phyloP scores from a whole-genome alignment of 192 early-diverging fungal species.

The Linderina pennispora region DNA sequence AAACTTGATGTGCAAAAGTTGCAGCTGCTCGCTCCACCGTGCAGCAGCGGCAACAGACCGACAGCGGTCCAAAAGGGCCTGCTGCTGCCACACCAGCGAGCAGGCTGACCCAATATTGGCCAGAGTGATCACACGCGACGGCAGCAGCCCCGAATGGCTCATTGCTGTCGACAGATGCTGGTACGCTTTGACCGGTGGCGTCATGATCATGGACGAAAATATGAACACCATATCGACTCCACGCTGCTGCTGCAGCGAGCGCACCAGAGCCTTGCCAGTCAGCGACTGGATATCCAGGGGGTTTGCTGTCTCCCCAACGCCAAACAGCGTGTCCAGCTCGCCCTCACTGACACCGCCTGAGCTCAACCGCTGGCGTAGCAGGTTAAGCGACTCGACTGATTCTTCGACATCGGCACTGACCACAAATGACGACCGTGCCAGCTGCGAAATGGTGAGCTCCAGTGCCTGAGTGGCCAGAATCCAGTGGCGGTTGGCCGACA shows the following conservation, averaged over 20 bases:
- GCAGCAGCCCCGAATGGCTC: slow-evolving; percentile 30
- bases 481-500: slow-evolving; percentile 33
- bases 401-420: background rate
- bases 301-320: background rate
- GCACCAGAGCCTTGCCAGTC: slow-evolving; percentile 14
- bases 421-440: slow-evolving; percentile 30
- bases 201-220: slow-evolving; percentile 30
- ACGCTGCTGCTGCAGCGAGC: slow-evolving; percentile 33
- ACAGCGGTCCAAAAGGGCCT: slow-evolving; percentile 54
- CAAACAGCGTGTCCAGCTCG: slow-evolving; percentile 19
- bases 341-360: slow-evolving; percentile 19
- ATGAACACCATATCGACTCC: slow-evolving; percentile 35
- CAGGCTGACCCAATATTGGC: slow-evolving; percentile 54
- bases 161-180: slow-evolving; percentile 33
- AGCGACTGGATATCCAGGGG: slow-evolving; percentile 6
- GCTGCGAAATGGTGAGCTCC: slow-evolving; percentile 21
- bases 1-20: slow-evolving; percentile 55
- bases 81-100: slow-evolving; percentile 61
- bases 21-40: slow-evolving; percentile 61
- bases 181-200: slow-evolving; percentile 17
- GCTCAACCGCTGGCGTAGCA: slow-evolving; percentile 16
- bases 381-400: slow-evolving; percentile 3
- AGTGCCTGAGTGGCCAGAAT: slow-evolving; percentile 28
- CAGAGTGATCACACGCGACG: slow-evolving; percentile 33
- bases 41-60: slow-evolving; percentile 53